Percentiles rank a stretch among this genome's conserved stretches.
phyloP scores from a whole-genome alignment of 129 eudicot species.

The carrot (Daucus carota) region DNA sequence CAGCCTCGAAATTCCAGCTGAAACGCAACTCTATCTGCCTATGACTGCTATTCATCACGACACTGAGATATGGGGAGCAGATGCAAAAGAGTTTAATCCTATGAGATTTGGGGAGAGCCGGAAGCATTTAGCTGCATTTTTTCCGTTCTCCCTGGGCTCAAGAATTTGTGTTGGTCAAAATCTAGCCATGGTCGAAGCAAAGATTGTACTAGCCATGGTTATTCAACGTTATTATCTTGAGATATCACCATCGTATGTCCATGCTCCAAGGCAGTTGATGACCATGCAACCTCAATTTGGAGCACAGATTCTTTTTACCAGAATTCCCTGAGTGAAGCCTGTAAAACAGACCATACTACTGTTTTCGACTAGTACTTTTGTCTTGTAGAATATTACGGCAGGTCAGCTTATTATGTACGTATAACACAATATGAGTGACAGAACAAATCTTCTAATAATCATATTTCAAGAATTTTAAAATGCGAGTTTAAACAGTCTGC shows the following conservation, averaged over 20 bases:
- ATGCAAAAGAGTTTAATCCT: constrained; percentile 48
- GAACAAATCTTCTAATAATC: no score
- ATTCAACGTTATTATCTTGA: constrained; percentile 21
- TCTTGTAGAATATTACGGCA: neutral
- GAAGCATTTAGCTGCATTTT: constrained; percentile 41
- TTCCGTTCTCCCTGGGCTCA: constrained; percentile 44
- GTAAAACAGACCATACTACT: neutral
- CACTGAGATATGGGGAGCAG: constrained; percentile 45
- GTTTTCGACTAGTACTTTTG: neutral
- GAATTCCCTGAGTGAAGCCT: constrained; percentile 1
- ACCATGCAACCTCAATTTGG: constrained; percentile 37
- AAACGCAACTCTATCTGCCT: constrained; percentile 31
- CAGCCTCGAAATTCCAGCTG: constrained; percentile 32
- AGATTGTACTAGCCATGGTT: constrained; percentile 30
- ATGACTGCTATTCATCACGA: constrained; percentile 40
- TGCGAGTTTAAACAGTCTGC: no score
- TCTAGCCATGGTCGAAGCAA: constrained; percentile 45
- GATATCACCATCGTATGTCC: constrained; percentile 24
- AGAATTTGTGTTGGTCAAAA: constrained; percentile 53
- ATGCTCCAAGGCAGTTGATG: constrained; percentile 25
- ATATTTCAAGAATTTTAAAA: no score
- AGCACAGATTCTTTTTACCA: constrained; percentile 29
- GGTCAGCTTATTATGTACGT: no score
- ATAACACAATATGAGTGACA: no score
- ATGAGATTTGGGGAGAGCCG: constrained; percentile 27